Percentiles rank a stretch among this genome's conserved stretches.
Conservation (phyloP, 495 filamentous ascomycete genomes). For the Xylaria cubensis region DNA sequence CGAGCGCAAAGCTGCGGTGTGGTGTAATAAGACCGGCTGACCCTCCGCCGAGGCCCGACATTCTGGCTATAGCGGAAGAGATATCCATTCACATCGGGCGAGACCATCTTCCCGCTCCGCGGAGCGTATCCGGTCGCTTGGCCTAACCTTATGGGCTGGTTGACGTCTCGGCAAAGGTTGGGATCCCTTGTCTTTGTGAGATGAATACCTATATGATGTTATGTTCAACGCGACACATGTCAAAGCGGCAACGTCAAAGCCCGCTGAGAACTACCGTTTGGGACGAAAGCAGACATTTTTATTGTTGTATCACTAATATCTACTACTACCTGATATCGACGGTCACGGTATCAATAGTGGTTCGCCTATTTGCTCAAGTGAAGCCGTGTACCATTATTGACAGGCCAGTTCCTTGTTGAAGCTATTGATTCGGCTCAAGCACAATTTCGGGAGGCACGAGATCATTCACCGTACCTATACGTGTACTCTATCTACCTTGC, state of each 20-base stretch:
- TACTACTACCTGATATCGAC: neutral
- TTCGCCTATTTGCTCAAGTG: neutral
- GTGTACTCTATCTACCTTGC: neutral
- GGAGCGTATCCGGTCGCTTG: slow-evolving; percentile 18
- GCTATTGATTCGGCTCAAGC: neutral
- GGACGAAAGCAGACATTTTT: slow-evolving; percentile 1
- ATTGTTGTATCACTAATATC: slow-evolving; percentile 4
- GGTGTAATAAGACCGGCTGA: slow-evolving; percentile 3
- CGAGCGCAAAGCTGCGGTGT: neutral
- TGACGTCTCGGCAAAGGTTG: neutral
- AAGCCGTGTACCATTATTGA: neutral
- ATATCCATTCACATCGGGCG: neutral
- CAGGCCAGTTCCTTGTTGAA: neutral
- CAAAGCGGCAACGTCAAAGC: neutral
- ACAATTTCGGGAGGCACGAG: slow-evolving; percentile 1
- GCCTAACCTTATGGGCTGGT: neutral
- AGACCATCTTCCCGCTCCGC: slow-evolving; percentile 13
- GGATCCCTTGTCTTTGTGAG: slow-evolving; percentile 12
- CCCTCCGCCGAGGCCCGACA: neutral
- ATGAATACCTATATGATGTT: neutral
- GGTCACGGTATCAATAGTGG: neutral
- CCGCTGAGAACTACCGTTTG: neutral
- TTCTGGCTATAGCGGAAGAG: neutral
- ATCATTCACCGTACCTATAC: neutral
- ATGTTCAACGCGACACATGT: slow-evolving; percentile 10